These are phyloP conservation scores for Fusarium sp. DNA, from an alignment of 2,329 filamentous ascomycete genomes.

Conservation along the genomic window DNA sequence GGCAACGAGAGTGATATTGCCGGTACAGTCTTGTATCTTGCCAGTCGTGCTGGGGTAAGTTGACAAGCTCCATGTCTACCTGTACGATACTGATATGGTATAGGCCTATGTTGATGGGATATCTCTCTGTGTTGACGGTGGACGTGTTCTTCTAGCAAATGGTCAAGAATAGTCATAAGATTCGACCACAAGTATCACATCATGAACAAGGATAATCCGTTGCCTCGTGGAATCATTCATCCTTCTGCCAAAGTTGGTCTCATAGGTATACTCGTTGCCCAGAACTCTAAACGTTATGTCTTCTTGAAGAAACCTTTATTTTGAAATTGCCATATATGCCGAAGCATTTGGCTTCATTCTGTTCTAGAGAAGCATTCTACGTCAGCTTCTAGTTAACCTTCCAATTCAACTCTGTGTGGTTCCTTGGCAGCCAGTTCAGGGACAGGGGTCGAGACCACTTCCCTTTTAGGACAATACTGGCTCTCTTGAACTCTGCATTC, in stretches of 20 bases:
- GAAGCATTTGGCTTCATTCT: too few species aligned
- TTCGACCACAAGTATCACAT: neutral
- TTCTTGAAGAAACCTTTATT: too few species aligned
- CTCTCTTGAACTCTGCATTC: neutral
- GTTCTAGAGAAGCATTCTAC: too few species aligned
- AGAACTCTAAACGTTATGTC: too few species aligned
- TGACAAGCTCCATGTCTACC: neutral
- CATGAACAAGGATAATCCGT: neutral
- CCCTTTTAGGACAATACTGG: neutral
- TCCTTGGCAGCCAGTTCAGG: neutral
- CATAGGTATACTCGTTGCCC: too few species aligned
- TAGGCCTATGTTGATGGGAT: conserved; percentile 53
- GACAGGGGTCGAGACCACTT: neutral
- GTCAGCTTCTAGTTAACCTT: too few species aligned
- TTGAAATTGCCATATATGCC: too few species aligned
- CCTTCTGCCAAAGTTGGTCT: too few species aligned
- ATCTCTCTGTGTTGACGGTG: conserved; percentile 52
- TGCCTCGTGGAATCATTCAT: too few species aligned
- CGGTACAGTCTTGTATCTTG: conserved; percentile 50
- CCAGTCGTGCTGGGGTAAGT: conserved; percentile 52
- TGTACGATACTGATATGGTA: neutral
- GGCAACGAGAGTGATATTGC: conserved; percentile 53
- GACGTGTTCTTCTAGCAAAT: conserved; percentile 51
- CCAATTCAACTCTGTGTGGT: neutral
- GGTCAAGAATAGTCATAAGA: conserved; percentile 44